Conservation (phyloP, 768 basidiomycete species). For the Mycena latifolia region DNA sequence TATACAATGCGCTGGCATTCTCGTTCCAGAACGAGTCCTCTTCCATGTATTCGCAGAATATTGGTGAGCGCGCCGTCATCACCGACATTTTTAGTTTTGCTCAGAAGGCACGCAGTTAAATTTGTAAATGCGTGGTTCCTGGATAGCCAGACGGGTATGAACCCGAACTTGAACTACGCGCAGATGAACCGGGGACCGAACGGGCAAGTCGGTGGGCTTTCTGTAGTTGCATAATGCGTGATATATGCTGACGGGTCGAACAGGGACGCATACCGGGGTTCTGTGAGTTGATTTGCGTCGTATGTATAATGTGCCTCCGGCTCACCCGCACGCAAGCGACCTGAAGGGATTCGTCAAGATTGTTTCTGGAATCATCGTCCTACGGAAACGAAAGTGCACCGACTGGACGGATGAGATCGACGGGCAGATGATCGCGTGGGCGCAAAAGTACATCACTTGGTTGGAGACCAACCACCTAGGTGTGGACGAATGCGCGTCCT, state of each 20-base stretch:
- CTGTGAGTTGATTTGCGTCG: conserved; percentile 52
- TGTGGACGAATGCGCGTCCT: conserved; percentile 56
- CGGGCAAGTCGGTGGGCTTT: conserved; percentile 46
- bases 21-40: conserved; percentile 54
- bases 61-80: conserved; percentile 43
- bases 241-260: conserved; percentile 39
- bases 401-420: conserved; percentile 70
- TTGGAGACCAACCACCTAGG: conserved; percentile 62
- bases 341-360: conserved; percentile 70
- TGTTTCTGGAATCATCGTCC: conserved; percentile 62
- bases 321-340: conserved; percentile 53
- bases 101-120: conserved; percentile 44
- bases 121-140: conserved; percentile 73
- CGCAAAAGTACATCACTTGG: conserved; percentile 66
- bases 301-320: background rate
- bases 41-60: conserved; percentile 55
- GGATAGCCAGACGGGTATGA: conserved; percentile 69
- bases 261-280: conserved; percentile 64
- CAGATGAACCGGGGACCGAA: conserved; percentile 61
- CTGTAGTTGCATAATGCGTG: conserved; percentile 37
- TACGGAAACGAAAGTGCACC: conserved; percentile 61
- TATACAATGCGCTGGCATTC: conserved; percentile 73
- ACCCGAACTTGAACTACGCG: conserved; percentile 71
- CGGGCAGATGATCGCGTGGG: conserved; percentile 62
- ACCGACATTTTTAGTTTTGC: background rate